Evolutionary conservation across 495 filamentous ascomycete species (phyloP), one percentile per base, ranked within the genome.

Genomic region (Elasticomyces elasticus): DNA sequence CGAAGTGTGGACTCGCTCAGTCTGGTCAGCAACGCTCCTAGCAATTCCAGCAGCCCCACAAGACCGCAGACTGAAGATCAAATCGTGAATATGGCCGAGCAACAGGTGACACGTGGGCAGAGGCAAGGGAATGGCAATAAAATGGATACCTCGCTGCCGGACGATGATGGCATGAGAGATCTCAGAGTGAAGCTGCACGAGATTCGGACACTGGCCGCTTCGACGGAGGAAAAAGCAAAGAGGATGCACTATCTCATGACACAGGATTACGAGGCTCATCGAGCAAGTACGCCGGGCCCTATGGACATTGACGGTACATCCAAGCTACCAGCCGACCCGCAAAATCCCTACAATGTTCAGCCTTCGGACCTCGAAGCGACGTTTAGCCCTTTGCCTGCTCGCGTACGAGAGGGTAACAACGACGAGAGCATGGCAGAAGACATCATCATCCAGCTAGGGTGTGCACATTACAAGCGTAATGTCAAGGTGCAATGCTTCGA

Each of bases 401-500:
- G 72, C 17, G 62, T 69, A 5, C 70, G 74, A 45, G 66, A 40
- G 19, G 5, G 13, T 3, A 15, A 40, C 35, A 17, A 17, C 35
- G 35, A 40, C 35, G 35, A 40, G 13, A 65, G 64, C n/a, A 59
- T 62, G 30, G 67, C 69, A 12, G 77, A 77, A 7, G 64, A 69
- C 9, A 64, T 62, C 2, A 63, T 65, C 5, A 68, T 68, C 43
- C 4, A 40, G 10, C 74, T 95, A 17, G 92, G 92, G 3, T 99
- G 92, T 69, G 73, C 80, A 60, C 92, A 99, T 73, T 99, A 99
- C 62, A 84, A 86, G 60, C 81, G 94, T 59, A 95, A 96, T 64
- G 89, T 97, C 66, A 97, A 97, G 65, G 65, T 97, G 27, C 88
- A 97, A 70, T 99, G 92, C 69, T 84, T 78, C 35, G 79, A 84